phyloP scores from a whole-genome alignment of 768 basidiomycete species.

The Termitomyces heimii region DNA sequence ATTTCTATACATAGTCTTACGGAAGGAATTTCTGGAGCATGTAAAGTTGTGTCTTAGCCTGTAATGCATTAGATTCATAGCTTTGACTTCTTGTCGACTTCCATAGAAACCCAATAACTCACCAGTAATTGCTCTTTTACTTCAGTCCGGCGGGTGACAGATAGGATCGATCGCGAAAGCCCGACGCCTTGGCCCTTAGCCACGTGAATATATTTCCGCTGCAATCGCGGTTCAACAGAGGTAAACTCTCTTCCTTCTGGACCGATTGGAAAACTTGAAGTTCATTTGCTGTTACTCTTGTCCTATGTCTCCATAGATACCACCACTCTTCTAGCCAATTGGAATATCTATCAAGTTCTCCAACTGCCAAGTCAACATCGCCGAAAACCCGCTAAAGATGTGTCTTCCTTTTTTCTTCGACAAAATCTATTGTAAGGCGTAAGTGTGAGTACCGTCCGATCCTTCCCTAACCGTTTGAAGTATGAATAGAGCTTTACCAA shows the following conservation, averaged over 20 bases:
- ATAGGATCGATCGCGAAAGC: too few species aligned
- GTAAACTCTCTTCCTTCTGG: slow-evolving; percentile 2
- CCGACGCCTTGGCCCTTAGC: too few species aligned
- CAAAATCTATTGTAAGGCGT: background rate
- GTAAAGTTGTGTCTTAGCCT: background rate
- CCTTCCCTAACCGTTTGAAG: background rate
- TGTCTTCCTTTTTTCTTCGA: background rate
- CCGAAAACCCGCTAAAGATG: background rate
- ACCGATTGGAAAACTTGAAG: background rate
- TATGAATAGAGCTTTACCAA: background rate
- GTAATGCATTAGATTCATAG: background rate
- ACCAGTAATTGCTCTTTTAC: background rate
- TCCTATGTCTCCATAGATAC: slow-evolving; percentile 2
- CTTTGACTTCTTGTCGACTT: background rate
- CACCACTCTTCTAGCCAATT: background rate
- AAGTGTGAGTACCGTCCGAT: background rate
- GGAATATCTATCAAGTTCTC: background rate
- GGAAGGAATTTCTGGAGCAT: background rate
- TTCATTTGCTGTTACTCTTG: background rate
- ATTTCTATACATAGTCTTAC: background rate
- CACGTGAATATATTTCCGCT: slow-evolving; percentile 8
- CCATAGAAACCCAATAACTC: background rate
- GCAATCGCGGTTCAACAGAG: slow-evolving; percentile 7
- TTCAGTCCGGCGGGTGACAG: too few species aligned
- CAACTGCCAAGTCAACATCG: background rate